Percentiles rank a stretch among this genome's conserved stretches.
phyloP scores from a whole-genome alignment of 805 yeast species.

The Lipomyces starkeyi region DNA sequence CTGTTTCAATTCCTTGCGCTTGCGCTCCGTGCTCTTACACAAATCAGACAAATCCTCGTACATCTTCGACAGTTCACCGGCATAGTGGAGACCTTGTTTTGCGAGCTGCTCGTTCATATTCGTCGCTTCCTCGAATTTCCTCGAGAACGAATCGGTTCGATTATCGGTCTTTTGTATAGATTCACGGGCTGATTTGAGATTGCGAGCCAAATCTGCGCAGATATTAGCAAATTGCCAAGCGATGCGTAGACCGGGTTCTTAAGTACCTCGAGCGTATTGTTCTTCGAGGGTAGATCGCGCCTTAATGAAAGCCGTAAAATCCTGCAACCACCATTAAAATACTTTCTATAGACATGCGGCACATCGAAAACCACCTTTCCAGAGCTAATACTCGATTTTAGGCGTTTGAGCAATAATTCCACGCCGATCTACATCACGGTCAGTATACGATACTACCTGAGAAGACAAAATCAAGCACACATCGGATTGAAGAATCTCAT shows the following conservation, averaged over 20 bases:
- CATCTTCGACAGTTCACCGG: conserved; percentile 81
- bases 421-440: conserved; percentile 59
- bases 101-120: conserved; percentile 82
- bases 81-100: conserved; percentile 64
- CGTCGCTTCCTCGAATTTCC: conserved; percentile 69
- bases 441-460: background rate
- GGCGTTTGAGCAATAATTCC: conserved; percentile 69
- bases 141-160: conserved; percentile 69
- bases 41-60: conserved; percentile 80
- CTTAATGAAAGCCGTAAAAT: conserved; percentile 76
- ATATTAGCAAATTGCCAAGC: background rate
- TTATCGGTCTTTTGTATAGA: conserved; percentile 56
- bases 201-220: background rate
- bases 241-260: conserved; percentile 10
- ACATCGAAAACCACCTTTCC: conserved; percentile 60
- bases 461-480: conserved; percentile 11
- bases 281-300: conserved; percentile 80
- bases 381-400: conserved; percentile 79
- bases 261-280: conserved; percentile 55
- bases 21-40: conserved; percentile 68
- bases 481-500: conserved; percentile 25
- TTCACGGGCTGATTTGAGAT: conserved; percentile 45
- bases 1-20: conserved; percentile 80
- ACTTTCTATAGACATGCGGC: background rate
- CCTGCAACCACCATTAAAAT: conserved; percentile 18